Percentiles rank a stretch among this genome's conserved stretches.
These are phyloP conservation scores for Filobasidium uniguttulatum DNA, from an alignment of 1,284 basidiomycete genomes.

Conservation along the genomic window DNA sequence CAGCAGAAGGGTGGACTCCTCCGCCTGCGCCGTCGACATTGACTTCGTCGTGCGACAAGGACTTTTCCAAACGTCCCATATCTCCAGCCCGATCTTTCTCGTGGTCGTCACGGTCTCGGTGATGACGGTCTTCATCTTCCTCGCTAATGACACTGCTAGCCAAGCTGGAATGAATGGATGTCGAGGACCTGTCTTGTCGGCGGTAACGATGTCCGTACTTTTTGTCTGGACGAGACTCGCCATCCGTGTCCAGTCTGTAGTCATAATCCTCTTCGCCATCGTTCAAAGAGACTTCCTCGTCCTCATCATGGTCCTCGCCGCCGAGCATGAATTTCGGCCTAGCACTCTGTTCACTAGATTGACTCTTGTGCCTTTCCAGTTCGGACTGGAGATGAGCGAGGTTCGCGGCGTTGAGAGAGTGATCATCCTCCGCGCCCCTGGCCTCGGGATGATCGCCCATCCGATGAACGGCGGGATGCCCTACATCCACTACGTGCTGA, in stretches of 20 bases:
- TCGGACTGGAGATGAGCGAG: neutral
- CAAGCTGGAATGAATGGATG: constrained; percentile 3
- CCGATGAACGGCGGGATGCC: constrained; percentile 14
- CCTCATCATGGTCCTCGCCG: neutral
- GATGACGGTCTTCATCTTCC: neutral
- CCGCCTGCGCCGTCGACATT: constrained; percentile 2
- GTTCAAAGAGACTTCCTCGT: neutral
- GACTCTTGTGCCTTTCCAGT: neutral
- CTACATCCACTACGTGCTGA: constrained; percentile 29
- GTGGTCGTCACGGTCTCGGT: neutral
- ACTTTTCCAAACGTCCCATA: constrained; percentile 1
- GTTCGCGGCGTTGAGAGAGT: neutral
- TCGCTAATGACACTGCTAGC: constrained; percentile 9
- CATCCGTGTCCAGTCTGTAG: constrained; percentile 28
- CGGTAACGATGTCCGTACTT: too few species aligned
- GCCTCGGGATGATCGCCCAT: neutral
- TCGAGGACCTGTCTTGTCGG: too few species aligned
- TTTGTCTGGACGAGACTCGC: constrained; percentile 3
- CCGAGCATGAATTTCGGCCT: neutral
- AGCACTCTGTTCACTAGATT: neutral
- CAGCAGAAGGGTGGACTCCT: constrained; percentile 9
- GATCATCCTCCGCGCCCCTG: neutral
- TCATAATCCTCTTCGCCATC: constrained; percentile 32
- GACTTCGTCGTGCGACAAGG: neutral
- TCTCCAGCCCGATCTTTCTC: neutral